Evolutionary conservation across 331 rosid genomes (phyloP).

Genomic region (Dryas integrifolia): DNA sequence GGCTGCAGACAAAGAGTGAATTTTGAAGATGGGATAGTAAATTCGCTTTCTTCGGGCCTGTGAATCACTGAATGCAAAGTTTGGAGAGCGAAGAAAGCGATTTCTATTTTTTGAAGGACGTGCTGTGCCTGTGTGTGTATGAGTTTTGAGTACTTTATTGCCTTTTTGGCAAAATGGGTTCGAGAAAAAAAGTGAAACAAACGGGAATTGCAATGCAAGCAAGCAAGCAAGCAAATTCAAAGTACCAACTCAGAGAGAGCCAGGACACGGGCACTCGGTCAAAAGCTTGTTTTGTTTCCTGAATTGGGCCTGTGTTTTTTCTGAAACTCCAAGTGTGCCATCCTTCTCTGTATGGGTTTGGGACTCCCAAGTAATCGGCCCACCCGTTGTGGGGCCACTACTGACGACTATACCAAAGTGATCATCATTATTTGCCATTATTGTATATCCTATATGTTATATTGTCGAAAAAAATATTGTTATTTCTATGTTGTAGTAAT

Average conservation of each 20-base stretch:
- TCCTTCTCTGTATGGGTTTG: not conserved
- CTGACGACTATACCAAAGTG: no score
- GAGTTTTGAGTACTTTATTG: conserved; percentile 11
- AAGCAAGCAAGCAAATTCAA: conserved; percentile 21
- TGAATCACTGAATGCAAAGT: conserved; percentile 29
- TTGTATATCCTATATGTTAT: no score
- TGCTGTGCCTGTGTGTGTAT: conserved; percentile 15
- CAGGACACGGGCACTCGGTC: not conserved
- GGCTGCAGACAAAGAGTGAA: conserved; percentile 50
- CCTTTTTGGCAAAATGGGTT: conserved; percentile 19
- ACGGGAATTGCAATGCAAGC: conserved; percentile 21
- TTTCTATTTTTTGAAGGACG: conserved; percentile 51
- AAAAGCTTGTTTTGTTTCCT: not conserved
- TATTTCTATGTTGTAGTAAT: no score
- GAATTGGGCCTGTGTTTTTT: not conserved
- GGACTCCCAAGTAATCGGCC: no score
- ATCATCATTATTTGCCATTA: no score
- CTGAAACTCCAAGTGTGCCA: conserved; percentile 3
- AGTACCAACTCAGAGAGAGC: not conserved
- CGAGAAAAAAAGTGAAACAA: conserved; percentile 19
- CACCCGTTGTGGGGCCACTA: no score
- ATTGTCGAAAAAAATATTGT: no score
- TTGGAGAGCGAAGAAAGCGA: conserved; percentile 20
- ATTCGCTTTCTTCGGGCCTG: conserved; percentile 14
- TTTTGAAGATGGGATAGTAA: conserved; percentile 33